Percentiles rank a stretch among this genome's conserved stretches.
These are phyloP conservation scores for Bonia amplexicaulis DNA, from an alignment of 176 grass and related monocot species.

Conservation along the genomic window DNA sequence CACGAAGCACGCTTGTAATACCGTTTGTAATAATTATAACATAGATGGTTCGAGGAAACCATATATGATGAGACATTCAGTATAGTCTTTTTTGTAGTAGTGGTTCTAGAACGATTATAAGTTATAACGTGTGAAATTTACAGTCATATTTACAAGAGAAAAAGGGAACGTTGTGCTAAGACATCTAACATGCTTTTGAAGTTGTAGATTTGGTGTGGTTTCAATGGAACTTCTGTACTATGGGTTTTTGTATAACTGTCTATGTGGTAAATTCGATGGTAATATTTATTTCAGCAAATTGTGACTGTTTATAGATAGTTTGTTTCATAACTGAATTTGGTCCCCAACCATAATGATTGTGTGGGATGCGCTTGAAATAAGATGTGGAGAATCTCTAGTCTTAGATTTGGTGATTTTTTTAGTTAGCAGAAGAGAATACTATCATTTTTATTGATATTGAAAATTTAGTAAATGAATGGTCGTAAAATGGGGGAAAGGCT, in stretches of 20 bases:
- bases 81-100: no score
- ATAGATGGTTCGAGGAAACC: no score
- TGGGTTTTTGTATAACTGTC: neutral
- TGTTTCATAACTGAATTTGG: neutral
- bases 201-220: neutral
- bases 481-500: neutral
- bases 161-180: neutral
- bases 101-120: neutral
- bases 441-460: neutral
- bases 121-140: neutral
- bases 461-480: neutral
- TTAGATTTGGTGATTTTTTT: neutral
- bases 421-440: no score
- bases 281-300: neutral
- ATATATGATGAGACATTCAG: no score
- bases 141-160: neutral
- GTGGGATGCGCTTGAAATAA: no score
- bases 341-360: neutral
- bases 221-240: neutral
- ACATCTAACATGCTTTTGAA: neutral
- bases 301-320: neutral
- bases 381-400: neutral
- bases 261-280: neutral
- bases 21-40: no score
- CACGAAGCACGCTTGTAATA: no score